Evolutionary conservation across 2,329 filamentous ascomycete species (phyloP).

Genomic region (Pseudogymnoascus destructans): DNA sequence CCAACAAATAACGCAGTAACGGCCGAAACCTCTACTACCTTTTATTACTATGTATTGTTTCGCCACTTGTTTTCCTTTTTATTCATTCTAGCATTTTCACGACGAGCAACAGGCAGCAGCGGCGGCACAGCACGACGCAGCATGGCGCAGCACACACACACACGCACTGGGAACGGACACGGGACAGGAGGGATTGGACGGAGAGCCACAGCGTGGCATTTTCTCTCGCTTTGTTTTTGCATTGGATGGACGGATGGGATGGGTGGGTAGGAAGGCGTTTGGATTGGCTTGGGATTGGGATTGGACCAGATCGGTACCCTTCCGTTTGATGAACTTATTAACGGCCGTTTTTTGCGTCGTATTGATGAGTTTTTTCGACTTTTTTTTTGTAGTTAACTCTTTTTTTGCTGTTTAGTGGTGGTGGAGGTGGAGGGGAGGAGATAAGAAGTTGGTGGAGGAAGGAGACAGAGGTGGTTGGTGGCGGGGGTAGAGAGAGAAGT

Average conservation of each 20-base stretch:
- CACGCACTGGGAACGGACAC: background rate
- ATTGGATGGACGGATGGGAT: background rate
- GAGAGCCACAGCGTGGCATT: background rate
- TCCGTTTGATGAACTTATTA: conserved; percentile 2
- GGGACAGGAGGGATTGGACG: background rate
- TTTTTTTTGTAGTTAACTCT: conserved; percentile 2
- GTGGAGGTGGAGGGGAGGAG: background rate
- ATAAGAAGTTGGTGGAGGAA: background rate
- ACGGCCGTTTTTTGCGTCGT: conserved; percentile 6
- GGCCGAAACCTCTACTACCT: background rate
- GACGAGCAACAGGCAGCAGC: background rate
- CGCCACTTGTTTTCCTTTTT: background rate
- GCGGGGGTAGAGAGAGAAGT: background rate
- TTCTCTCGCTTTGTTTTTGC: conserved; percentile 5
- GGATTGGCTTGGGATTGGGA: background rate
- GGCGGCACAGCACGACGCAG: background rate
- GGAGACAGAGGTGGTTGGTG: background rate
- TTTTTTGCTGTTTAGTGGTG: background rate
- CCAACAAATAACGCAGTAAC: conserved; percentile 6
- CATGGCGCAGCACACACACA: background rate
- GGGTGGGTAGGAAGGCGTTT: background rate
- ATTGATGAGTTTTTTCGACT: conserved; percentile 7
- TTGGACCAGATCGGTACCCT: conserved; percentile 3
- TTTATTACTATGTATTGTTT: background rate
- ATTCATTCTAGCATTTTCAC: background rate